Evolutionary conservation across 2,329 filamentous ascomycete species (phyloP), one percentile per base, ranked within the genome.

Genomic region (Colletotrichum truncatum): DNA sequence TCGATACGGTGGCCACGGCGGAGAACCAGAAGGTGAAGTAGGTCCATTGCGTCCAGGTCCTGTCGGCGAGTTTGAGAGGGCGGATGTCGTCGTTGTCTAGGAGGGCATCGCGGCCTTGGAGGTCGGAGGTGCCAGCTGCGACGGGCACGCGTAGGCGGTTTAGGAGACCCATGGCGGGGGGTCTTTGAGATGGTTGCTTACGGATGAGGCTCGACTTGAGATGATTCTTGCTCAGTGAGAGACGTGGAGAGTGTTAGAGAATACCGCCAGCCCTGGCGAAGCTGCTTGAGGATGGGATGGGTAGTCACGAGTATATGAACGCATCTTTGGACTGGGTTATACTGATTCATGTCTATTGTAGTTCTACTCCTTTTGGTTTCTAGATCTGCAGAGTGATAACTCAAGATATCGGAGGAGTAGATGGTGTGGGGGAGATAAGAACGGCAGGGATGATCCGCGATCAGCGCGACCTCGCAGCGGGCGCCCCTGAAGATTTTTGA

Each of bases 1-100:
- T 77, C 23, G 75, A 75, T 5, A 79, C 77, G 21, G 78, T 78
- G 28, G 76, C 76, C 7, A 73, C 71, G 39, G 78, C 76, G 41
- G 78, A 78, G 68, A 81, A 80, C 80, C 80, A 82, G 64, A 81
- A 81, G 6, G 74, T 74, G 6, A 80, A 69, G 67, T 81, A 82
- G 0, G 80, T 80, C 64, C 72, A 70, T 36, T 73, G 70, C 14
- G 74, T 76, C 80, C 79, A 82, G 28, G 78, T 81, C 10, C 80
- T 71, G 67, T 82, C 76, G 25, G 75, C 69, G 26, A 78, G 69
- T 59, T 74, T 75, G 8, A 80, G 72, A 10, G 81, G 77, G 23
- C 77, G 73, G 45, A 82, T 73, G 59, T 81, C 75, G 67, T 82
- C 76, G 65, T 81, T 81, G 57, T 78, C 75, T 16, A 81, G 71